Conservation (phyloP, 257 asterid genomes). For the Solanum commersonii region DNA sequence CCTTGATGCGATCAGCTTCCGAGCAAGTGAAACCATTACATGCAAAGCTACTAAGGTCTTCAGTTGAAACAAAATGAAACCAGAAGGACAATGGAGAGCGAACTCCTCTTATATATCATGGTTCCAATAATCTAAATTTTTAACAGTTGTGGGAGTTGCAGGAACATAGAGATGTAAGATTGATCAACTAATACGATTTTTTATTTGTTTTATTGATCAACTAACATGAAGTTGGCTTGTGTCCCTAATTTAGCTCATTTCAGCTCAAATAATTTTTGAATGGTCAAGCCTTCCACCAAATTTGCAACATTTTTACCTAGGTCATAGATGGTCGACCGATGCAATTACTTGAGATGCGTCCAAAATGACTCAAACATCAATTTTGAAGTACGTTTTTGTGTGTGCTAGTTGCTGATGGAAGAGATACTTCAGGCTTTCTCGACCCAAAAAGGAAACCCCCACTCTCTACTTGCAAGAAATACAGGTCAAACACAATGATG, state of each 20-base stretch:
- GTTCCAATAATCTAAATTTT: not conserved
- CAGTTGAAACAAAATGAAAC: not conserved
- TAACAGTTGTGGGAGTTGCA: not conserved
- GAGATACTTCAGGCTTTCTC: not conserved
- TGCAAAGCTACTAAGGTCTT: not conserved
- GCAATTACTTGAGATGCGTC: not conserved
- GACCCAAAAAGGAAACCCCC: not conserved
- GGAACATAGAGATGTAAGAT: not conserved
- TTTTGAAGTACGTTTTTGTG: not conserved
- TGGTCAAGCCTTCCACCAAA: not conserved
- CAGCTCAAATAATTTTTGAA: not conserved
- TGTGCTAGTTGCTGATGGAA: not conserved
- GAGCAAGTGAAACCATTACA: slow-evolving; percentile 43
- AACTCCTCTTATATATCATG: not conserved
- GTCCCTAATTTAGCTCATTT: fast-evolving
- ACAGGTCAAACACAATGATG: not conserved
- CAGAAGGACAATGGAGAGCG: not conserved
- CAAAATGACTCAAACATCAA: not conserved
- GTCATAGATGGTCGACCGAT: not conserved
- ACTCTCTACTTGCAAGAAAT: not conserved
- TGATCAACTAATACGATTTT: too few relatives aligned
- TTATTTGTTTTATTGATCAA: too few relatives aligned
- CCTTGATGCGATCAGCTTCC: slow-evolving; percentile 21
- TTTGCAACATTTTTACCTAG: not conserved
- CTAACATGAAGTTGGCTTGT: not conserved